These are phyloP conservation scores for Monosporascus sp. DNA, from an alignment of 2,329 filamentous ascomycete species.

Conservation along the genomic window DNA sequence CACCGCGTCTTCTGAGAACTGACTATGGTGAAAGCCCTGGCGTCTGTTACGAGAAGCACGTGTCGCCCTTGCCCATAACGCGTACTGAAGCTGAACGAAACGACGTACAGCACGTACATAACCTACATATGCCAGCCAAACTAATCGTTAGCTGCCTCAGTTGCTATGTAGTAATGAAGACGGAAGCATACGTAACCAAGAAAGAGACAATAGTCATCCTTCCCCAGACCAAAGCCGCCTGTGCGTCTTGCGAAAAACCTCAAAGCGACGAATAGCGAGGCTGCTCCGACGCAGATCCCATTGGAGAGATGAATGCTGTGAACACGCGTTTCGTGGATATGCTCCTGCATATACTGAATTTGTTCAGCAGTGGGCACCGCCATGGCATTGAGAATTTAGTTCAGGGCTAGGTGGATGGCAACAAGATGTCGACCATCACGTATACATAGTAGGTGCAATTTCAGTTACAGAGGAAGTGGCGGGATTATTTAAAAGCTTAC, in stretches of 20 bases:
- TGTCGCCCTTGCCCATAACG: not conserved
- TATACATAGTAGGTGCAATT: too few species aligned
- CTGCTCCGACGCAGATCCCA: too few species aligned
- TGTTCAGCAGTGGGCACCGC: too few species aligned
- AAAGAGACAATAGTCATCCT: slow-evolving; percentile 1
- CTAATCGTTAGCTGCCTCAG: not conserved
- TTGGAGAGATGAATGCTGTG: too few species aligned
- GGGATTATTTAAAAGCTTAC: too few species aligned
- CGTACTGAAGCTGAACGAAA: not conserved
- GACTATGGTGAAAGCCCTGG: not conserved
- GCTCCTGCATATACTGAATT: too few species aligned
- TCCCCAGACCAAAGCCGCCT: not conserved
- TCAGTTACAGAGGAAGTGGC: too few species aligned
- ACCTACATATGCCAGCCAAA: not conserved
- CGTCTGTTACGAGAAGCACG: not conserved
- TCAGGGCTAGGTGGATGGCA: too few species aligned
- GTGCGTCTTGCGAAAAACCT: not conserved
- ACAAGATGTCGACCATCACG: too few species aligned
- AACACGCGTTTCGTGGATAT: too few species aligned
- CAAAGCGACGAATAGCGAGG: not conserved
- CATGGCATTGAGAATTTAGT: too few species aligned
- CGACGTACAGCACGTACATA: not conserved
- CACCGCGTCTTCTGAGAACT: not conserved
- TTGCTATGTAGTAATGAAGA: not conserved
- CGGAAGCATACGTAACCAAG: not conserved